Evolutionary conservation across 306 rosid species (phyloP), one percentile per base, ranked within the genome.

Genomic region (Castanea crenata): DNA sequence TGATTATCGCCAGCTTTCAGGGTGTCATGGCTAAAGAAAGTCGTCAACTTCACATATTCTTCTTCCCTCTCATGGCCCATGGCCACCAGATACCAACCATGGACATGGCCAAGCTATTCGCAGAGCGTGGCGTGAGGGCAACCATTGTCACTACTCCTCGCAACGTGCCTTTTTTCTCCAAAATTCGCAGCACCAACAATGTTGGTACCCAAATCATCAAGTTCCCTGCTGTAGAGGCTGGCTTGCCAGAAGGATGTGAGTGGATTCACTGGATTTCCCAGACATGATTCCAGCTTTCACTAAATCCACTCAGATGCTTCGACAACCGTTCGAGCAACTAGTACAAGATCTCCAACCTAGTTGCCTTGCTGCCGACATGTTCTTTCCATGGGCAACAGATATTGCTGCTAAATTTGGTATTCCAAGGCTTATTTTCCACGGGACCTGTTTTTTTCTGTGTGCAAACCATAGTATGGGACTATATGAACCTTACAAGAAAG

Each of bases 401-500:
- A 62, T 52, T 0, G 82, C 84, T 29, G 76, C 85, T 0, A 84
- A 76, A n/a, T 83, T 71, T 31, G 86, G 80, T 16, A 84, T 87
- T 38, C 86, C 79, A 4, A 79, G 88, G 83, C 74, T 84, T 23
- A 29, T 87, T 46, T 84, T 87, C 46, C 84, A 87, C 20, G 90
- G 82, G 27, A 75, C 79, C 5, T 55, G 82, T 76, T 76, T 71
- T 59, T 75, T 25, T 10, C 20, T 79, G 21, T 81, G 84, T 56
- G 51, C 80, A 29, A 34, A 59, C 12, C 32, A 51, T 6, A 62
- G 72, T 29, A 5, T 74, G 32, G 14, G 7, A 5, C 9, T 12
- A 2, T 44, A 71, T 27, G 3, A 78, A 81, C 88, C 88, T 29
- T 52, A 71, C 59, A 68, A 35, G 20, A 54, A 52, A 0, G 82